phyloP scores from a whole-genome alignment of 1,284 basidiomycete species.

The Amylostereum chailletii region DNA sequence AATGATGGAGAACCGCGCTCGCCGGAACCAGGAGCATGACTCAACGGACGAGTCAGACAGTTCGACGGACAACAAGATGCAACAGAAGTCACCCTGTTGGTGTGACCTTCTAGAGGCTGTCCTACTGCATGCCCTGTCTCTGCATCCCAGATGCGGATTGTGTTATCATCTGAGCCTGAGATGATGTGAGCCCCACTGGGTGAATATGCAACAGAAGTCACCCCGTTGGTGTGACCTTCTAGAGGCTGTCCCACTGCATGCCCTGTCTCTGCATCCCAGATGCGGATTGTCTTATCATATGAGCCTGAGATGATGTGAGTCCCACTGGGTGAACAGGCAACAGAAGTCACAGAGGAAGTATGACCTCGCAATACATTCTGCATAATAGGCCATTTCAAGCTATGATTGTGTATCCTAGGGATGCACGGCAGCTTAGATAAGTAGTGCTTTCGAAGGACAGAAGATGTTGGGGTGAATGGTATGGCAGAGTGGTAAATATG shows the following conservation, averaged over 20 bases:
- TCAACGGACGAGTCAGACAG: constrained; percentile 5
- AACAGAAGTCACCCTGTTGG: constrained; percentile 14
- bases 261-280: constrained; percentile 8
- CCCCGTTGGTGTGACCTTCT: constrained; percentile 16
- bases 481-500: constrained; percentile 10
- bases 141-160: constrained; percentile 9
- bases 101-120: constrained; percentile 17
- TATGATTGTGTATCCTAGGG: neutral
- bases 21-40: no score
- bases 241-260: constrained; percentile 8
- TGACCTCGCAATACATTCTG: constrained; percentile 4
- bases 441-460: neutral
- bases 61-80: constrained; percentile 8
- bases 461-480: constrained; percentile 7
- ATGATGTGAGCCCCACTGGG: constrained; percentile 15
- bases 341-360: constrained; percentile 9
- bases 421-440: neutral
- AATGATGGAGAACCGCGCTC: no score
- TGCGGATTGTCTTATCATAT: constrained; percentile 9
- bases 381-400: neutral
- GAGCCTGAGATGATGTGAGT: constrained; percentile 15
- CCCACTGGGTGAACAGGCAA: constrained; percentile 17
- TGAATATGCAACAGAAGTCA: constrained; percentile 18
- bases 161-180: constrained; percentile 18
- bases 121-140: constrained; percentile 3